Percentiles rank a stretch among this genome's conserved stretches.
phyloP scores from a whole-genome alignment of 805 yeast genomes.

The Lipomyces spencermartinsiae region DNA sequence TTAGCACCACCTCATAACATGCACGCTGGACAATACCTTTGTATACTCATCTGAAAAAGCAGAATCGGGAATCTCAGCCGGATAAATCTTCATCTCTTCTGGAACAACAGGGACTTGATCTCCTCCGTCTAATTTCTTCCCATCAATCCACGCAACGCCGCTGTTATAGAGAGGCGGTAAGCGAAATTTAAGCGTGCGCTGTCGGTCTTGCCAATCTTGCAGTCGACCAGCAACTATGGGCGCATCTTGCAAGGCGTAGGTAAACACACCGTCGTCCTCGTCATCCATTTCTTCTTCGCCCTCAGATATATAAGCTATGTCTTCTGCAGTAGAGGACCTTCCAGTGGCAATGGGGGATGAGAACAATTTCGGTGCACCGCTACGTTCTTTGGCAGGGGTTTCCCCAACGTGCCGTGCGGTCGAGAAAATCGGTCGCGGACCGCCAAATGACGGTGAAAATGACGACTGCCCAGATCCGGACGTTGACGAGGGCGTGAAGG shows the following conservation, averaged over 20 bases:
- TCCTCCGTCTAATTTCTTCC: constrained; percentile 7
- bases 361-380: not conserved
- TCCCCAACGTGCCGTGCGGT: not conserved
- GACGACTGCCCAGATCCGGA: not conserved
- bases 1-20: not conserved
- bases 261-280: constrained; percentile 14
- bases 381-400: not conserved
- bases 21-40: constrained; percentile 12
- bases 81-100: constrained; percentile 38
- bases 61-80: constrained; percentile 33
- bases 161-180: constrained; percentile 36
- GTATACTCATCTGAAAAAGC: constrained; percentile 27
- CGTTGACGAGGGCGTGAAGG: constrained; percentile 8
- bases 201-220: constrained; percentile 35
- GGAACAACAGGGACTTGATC: constrained; percentile 16
- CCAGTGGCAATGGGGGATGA: not conserved
- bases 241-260: constrained; percentile 31
- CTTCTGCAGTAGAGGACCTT: not conserved
- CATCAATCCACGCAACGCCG: constrained; percentile 44
- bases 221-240: constrained; percentile 42
- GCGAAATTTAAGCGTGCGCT: constrained; percentile 42
- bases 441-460: constrained; percentile 17
- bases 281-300: constrained; percentile 14
- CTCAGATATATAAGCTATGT: not conserved
- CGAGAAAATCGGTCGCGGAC: constrained; percentile 15